Base-by-base conservation (phyloP, 2,329 filamentous ascomycete genomes). In the Colletotrichum godetiae region DNA sequence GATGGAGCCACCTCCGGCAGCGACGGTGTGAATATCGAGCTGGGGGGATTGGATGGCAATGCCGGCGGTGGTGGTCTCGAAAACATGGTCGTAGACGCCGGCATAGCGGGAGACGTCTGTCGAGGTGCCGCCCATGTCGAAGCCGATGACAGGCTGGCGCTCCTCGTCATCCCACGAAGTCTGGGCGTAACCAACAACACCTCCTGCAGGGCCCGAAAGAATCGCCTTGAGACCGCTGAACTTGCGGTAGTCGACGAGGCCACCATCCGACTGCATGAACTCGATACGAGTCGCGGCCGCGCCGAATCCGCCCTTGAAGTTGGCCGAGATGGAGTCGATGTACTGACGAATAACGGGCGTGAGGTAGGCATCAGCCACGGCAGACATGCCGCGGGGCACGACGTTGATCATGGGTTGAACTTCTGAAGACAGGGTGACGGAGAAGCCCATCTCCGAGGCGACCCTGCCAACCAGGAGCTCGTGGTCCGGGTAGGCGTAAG, bases 1-100 rank as follows among this genome's bases (percentile, higher is more conserved):
- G 19, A 91, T 86, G 1, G 90, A 92, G n/a, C 92, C 92, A 73
- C 93, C 93, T 22, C 93, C 93, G 7, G 93, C 92, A 29, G 93
- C 93, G 5, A 95, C 93, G 1, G 94, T 96, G 79, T 94, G 94
- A 79, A 96, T 95, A 77, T 95, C 93, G 1, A 95, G 87, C 78
- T 95, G 93, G 0, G 94, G 93, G 1, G 91, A 92, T 75, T 95
- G 93, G 12, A 95, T 94, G 1, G 92, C 92, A 1, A 95, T 91
- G 13, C 93, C 94, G 0, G 94, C 93, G 0, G 92, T 95, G 0
- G 92, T 94, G 0, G 92, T 94, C 78, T 95, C 93, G 74, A 95
- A 94, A 0, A 84, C 79, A 59, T 86, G 83, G 33, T 84, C 84
- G 37, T 82, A 82, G 2, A 79, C 79, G 1, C 84, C 84, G 3